These are phyloP conservation scores for Cercospora berteroae DNA, from an alignment of 2,329 filamentous ascomycete genomes.

Conservation along the genomic window DNA sequence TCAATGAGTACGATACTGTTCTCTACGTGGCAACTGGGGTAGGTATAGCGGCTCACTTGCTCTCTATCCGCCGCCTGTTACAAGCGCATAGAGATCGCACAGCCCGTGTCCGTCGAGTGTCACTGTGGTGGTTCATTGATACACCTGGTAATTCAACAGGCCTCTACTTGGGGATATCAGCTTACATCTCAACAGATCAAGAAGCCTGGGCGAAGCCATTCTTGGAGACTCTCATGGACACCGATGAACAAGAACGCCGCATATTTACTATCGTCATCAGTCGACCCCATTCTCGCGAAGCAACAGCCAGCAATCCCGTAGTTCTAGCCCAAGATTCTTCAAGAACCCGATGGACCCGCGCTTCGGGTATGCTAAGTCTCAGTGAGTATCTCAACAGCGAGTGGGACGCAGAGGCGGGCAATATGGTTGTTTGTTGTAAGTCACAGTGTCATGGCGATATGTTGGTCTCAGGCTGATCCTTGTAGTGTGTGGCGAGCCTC, in stretches of 20 bases:
- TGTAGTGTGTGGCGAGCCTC: background rate
- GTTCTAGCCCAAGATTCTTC: background rate
- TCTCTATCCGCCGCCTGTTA: slow-evolving; percentile 10
- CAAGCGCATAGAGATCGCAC: slow-evolving; percentile 8
- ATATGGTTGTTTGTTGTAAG: slow-evolving; percentile 15
- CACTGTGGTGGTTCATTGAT: slow-evolving; percentile 10
- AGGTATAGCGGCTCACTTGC: slow-evolving; percentile 15
- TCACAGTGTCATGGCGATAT: background rate
- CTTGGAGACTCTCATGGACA: slow-evolving; percentile 1
- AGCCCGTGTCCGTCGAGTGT: slow-evolving; percentile 7
- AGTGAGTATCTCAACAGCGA: slow-evolving; percentile 4
- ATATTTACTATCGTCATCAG: slow-evolving; percentile 8
- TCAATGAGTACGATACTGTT: slow-evolving; percentile 12
- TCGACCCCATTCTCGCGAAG: background rate
- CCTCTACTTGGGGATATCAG: background rate
- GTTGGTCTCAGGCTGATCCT: background rate
- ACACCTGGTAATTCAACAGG: background rate
- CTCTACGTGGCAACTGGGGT: slow-evolving; percentile 14
- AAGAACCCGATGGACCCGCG: slow-evolving; percentile 1
- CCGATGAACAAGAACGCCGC: background rate
- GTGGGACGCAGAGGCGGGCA: slow-evolving; percentile 13
- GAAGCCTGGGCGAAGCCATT: slow-evolving; percentile 1
- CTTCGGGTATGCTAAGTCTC: background rate
- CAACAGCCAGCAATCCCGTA: background rate
- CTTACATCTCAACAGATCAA: slow-evolving; percentile 2